These are phyloP conservation scores for Heliocybe sulcata DNA, from an alignment of 1,284 basidiomycete species.

Conservation along the genomic window DNA sequence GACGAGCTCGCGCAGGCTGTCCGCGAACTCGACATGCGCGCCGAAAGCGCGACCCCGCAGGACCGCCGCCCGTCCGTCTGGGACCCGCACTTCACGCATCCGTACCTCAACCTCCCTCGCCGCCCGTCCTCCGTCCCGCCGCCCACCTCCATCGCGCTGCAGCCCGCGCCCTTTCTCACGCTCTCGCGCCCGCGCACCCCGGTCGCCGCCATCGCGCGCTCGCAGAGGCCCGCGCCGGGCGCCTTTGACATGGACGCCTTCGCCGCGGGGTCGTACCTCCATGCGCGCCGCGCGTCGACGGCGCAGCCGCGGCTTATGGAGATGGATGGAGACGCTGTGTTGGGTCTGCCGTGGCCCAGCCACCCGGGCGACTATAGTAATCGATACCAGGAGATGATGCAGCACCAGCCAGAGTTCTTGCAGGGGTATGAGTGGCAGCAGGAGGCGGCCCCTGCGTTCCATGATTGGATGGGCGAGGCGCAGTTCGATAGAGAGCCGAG, in stretches of 20 bases:
- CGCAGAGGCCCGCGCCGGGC: constrained; percentile 9
- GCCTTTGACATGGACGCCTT: constrained; percentile 9
- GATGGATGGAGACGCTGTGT: background rate
- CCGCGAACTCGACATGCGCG: constrained; percentile 38
- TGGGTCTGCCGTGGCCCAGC: background rate
- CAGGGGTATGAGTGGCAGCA: background rate
- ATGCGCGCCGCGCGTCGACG: background rate
- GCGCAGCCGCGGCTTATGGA: background rate
- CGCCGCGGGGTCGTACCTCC: background rate
- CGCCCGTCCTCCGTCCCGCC: constrained; percentile 62
- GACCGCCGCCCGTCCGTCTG: constrained; percentile 5
- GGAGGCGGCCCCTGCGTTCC: background rate
- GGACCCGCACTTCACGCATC: constrained; percentile 11
- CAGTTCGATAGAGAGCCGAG: background rate
- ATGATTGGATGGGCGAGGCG: background rate
- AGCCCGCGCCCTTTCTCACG: constrained; percentile 29
- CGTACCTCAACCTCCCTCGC: constrained; percentile 30
- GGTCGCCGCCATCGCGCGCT: constrained; percentile 35
- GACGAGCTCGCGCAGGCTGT: constrained; percentile 58
- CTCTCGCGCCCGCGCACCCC: constrained; percentile 34
- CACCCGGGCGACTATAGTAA: constrained; percentile 17
- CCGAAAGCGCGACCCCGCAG: constrained; percentile 15
- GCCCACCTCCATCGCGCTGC: constrained; percentile 29
- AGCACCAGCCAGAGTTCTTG: background rate
- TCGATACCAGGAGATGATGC: constrained; percentile 12